Evolutionary conservation across 176 grass and related monocot species (phyloP).

Genomic region (Panicum miliaceum): DNA sequence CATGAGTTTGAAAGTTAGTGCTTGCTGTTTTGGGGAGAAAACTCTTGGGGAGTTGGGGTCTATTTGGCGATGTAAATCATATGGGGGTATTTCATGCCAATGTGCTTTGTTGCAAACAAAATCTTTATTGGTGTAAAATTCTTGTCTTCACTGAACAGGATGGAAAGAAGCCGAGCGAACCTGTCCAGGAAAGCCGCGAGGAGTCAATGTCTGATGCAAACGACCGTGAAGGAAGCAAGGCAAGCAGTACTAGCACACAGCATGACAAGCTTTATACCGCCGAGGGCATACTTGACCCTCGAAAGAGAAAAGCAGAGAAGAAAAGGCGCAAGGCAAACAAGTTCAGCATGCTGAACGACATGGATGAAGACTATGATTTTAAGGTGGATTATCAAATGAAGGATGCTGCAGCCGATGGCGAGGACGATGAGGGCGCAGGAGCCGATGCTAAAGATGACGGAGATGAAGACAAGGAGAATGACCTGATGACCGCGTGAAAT

Average conservation of each 20-base stretch:
- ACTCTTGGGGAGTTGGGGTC: neutral
- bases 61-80: neutral
- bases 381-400: constrained; percentile 59
- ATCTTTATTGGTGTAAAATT: constrained; percentile 11
- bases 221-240: constrained; percentile 44
- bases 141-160: constrained; percentile 49
- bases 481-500: constrained; percentile 48
- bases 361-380: constrained; percentile 58
- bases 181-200: constrained; percentile 37
- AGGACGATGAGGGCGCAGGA: neutral
- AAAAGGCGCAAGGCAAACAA: constrained; percentile 51
- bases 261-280: constrained; percentile 75
- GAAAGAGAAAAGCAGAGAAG: constrained; percentile 67
- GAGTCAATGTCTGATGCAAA: constrained; percentile 59
- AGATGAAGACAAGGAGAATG: constrained; percentile 33
- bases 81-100: too few relatives aligned
- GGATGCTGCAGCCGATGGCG: constrained; percentile 36
- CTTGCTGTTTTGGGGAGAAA: neutral
- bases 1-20: neutral
- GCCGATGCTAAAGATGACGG: neutral
- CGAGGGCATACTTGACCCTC: constrained; percentile 79
- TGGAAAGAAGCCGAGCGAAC: constrained; percentile 1
- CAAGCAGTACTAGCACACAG: constrained; percentile 43
- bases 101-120: neutral
- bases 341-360: constrained; percentile 39